Percentiles rank a stretch among this genome's conserved stretches.
Evolutionary conservation across 108 stramenopile species (phyloP).

Genomic region (Craspedostauros australis): DNA sequence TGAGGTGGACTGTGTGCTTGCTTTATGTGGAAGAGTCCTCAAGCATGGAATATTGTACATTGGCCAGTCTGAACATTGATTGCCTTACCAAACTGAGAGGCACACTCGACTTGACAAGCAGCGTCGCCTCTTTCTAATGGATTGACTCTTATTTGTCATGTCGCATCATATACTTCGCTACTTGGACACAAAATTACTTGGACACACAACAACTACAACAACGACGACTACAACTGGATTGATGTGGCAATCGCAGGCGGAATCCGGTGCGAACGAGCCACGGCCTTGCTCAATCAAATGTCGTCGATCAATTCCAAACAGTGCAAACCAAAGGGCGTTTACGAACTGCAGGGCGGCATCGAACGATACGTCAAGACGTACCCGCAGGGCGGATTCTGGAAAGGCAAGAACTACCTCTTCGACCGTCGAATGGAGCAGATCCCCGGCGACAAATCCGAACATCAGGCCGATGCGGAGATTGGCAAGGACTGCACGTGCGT

Average conservation of each 20-base stretch:
- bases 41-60: no score
- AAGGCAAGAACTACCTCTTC: slow-evolving; percentile 80
- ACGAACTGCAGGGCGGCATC: slow-evolving; percentile 72
- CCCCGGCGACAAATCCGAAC: slow-evolving; percentile 26
- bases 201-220: not conserved
- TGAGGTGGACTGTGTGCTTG: no score
- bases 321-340: slow-evolving; percentile 57
- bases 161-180: no score
- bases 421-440: slow-evolving; percentile 74
- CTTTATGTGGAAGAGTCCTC: no score
- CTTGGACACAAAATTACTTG: no score
- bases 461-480: slow-evolving; percentile 24
- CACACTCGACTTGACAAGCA: not conserved
- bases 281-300: slow-evolving; percentile 68
- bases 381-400: slow-evolving; percentile 73
- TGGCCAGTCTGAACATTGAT: not conserved
- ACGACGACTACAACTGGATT: not conserved
- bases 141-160: not conserved
- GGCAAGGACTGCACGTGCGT: slow-evolving; percentile 48
- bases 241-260: slow-evolving; percentile 26
- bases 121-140: no score
- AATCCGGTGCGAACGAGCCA: slow-evolving; percentile 74
- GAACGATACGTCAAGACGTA: slow-evolving; percentile 77
- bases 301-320: slow-evolving; percentile 14
- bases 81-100: not conserved